Evolutionary conservation across 148 eudicot genomes (phyloP), one percentile per base, ranked within the genome.

Genomic region (Euryodendron excelsum): DNA sequence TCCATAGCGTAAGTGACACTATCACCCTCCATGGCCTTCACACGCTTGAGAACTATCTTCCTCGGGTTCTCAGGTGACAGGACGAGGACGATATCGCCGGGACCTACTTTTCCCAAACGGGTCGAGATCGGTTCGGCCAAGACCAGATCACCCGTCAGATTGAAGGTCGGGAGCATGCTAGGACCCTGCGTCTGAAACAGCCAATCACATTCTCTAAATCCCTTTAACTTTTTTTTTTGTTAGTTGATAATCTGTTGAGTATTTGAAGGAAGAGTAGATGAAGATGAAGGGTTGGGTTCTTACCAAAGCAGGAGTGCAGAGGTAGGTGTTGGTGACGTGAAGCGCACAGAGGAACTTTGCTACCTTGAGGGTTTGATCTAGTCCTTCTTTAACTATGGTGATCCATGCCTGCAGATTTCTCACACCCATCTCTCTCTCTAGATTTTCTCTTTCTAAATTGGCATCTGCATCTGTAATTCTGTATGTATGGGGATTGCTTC

Each of bases 131-230:
- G 85, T 60, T 95, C 94, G 0, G 85, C 80, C 76, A 93, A 65
- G 2, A 93, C 53, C 25, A 93, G 78, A 75, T 93, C 90, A 1
- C 94, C 93, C 36, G 86, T 79, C 71, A 82, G 36, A 27, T 82
- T 86, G 79, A 95, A 74, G 27, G 98, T 90, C 0, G 97, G 98
- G 21, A 93, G 87, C 98, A 95, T 95, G 78, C 97, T 95, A 23
- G 96, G 90, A 50, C 98, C 97, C 20, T 81, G 59, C 17, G 80
- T 84, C 98, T 95, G 91, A 79, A 72, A 78, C 70, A 79, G 67
- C 77, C 65, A 64, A 62, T 8, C 17, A 31, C 14, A n/a, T 15
- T 64, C 0, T 59, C 72, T 44, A 23, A 37, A 20, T 15, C 2
- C 65, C 1, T 1, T 14, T 6, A 2, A n/a, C 36, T 2, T 53